Conservation (phyloP, 257 asterid genomes). For the Linaria vulgaris region DNA sequence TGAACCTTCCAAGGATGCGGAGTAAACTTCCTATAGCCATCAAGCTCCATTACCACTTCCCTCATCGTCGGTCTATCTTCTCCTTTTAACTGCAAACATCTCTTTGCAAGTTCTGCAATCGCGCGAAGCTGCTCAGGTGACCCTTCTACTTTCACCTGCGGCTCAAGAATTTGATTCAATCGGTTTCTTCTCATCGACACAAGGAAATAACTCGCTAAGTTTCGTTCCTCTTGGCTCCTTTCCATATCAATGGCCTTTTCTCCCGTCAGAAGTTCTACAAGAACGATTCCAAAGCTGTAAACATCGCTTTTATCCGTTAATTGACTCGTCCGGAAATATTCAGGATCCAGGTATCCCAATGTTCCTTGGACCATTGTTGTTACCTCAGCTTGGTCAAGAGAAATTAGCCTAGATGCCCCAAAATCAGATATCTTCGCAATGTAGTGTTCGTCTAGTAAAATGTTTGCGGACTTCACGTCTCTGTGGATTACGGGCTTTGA, state of each 20-base stretch:
- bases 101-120: constrained; percentile 44
- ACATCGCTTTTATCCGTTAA: constrained; percentile 82
- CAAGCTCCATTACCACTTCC: constrained; percentile 73
- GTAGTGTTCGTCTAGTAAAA: constrained; percentile 53
- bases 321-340: constrained; percentile 62
- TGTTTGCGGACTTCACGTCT: constrained; percentile 77
- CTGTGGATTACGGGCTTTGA: constrained; percentile 60
- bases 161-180: constrained; percentile 55
- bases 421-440: constrained; percentile 70
- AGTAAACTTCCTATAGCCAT: constrained; percentile 50
- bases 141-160: constrained; percentile 59
- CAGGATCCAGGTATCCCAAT: constrained; percentile 77
- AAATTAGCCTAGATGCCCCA: constrained; percentile 71
- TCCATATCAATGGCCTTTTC: constrained; percentile 52
- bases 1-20: constrained; percentile 48
- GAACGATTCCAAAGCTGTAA: constrained; percentile 74
- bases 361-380: constrained; percentile 82
- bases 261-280: constrained; percentile 68
- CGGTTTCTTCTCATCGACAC: constrained; percentile 44
- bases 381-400: constrained; percentile 63
- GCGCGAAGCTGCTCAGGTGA: constrained; percentile 51
- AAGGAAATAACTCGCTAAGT: constrained; percentile 46
- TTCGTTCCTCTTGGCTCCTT: constrained; percentile 42
- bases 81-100: constrained; percentile 48
- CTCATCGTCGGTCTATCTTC: constrained; percentile 78